Evolutionary conservation across 192 early-diverging fungal species (phyloP).

Genomic region (Coemansia sp.): DNA sequence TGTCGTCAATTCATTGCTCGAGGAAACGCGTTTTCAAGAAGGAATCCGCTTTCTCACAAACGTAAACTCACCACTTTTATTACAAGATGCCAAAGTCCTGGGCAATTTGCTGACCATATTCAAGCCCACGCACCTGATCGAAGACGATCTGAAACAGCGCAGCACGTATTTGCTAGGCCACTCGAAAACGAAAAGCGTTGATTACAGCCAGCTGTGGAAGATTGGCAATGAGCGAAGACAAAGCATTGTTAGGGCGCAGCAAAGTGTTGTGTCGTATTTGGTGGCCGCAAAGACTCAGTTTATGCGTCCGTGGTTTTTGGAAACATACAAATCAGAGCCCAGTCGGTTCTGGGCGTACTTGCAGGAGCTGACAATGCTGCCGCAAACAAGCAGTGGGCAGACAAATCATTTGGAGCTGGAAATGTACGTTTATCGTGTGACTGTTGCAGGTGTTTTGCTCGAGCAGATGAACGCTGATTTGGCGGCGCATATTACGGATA

Average conservation of each 20-base stretch:
- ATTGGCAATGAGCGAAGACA: constrained; percentile 32
- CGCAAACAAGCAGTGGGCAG: background rate
- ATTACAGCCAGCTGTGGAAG: constrained; percentile 35
- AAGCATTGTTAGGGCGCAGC: constrained; percentile 31
- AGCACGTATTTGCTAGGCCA: constrained; percentile 31
- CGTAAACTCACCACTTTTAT: constrained; percentile 8
- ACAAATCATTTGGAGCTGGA: constrained; percentile 22
- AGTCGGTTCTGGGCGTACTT: constrained; percentile 23
- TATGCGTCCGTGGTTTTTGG: constrained; percentile 40
- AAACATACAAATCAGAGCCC: constrained; percentile 5
- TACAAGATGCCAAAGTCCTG: constrained; percentile 21
- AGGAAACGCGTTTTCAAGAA: constrained; percentile 38
- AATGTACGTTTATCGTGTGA: constrained; percentile 34
- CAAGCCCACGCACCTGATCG: constrained; percentile 29
- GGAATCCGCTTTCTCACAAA: constrained; percentile 33
- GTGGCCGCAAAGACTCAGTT: constrained; percentile 20
- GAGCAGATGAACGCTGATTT: constrained; percentile 45
- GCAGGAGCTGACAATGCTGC: constrained; percentile 20
- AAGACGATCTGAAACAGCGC: constrained; percentile 33
- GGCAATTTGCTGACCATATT: constrained; percentile 33
- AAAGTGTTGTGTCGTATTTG: constrained; percentile 24
- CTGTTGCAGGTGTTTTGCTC: constrained; percentile 27
- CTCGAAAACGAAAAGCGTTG: background rate
- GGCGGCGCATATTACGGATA: constrained; percentile 10
- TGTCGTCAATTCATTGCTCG: constrained; percentile 36